phyloP scores from a whole-genome alignment of 2,329 filamentous ascomycete genomes.

The Periconia sp. region DNA sequence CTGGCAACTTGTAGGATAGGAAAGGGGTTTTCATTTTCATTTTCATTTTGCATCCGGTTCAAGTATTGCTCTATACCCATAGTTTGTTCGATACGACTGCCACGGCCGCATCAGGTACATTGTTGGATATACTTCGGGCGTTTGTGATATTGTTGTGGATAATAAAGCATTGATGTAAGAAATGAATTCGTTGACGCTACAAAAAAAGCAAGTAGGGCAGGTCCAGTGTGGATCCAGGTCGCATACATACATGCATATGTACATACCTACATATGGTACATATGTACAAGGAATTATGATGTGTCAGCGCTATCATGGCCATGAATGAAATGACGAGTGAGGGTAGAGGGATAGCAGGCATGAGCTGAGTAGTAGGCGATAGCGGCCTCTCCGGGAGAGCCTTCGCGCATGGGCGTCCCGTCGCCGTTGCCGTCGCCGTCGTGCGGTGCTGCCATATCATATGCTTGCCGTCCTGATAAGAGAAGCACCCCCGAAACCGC shows the following conservation, averaged over 20 bases:
- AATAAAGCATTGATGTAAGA: too few relatives aligned
- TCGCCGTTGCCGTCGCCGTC: too few relatives aligned
- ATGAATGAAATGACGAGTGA: background rate
- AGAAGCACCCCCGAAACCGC: background rate
- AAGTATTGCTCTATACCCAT: slow-evolving; percentile 45
- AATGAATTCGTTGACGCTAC: too few relatives aligned
- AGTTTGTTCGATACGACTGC: slow-evolving; percentile 25
- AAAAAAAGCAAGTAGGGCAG: too few relatives aligned
- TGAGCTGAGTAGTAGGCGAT: background rate
- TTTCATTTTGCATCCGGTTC: slow-evolving; percentile 13
- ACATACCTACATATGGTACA: background rate
- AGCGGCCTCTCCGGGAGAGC: too few relatives aligned
- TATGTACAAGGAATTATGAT: background rate
- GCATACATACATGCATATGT: too few relatives aligned
- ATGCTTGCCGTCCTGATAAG: background rate
- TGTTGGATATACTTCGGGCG: background rate
- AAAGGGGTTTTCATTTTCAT: slow-evolving; percentile 10
- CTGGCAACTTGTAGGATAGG: slow-evolving; percentile 17
- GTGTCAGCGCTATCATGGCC: background rate
- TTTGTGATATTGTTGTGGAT: background rate
- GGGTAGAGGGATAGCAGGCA: background rate
- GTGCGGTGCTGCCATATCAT: too few relatives aligned
- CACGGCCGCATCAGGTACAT: slow-evolving; percentile 13
- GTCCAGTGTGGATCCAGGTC: too few relatives aligned
- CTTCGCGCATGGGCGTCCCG: too few relatives aligned